phyloP scores from a whole-genome alignment of 2,329 filamentous ascomycete genomes.

The Calonectria fujianensis region DNA sequence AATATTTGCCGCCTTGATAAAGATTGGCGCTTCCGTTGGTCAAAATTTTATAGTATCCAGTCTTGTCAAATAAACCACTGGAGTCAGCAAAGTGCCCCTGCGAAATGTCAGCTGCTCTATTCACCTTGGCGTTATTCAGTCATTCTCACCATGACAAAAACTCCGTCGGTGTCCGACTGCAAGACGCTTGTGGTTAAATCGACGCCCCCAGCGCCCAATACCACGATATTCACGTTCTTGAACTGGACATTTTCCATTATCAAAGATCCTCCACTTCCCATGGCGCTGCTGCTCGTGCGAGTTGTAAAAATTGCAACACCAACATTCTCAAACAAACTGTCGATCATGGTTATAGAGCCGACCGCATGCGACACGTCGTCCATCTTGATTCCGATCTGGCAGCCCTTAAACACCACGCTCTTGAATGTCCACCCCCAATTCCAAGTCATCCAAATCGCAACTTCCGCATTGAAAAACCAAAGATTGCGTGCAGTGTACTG shows the following conservation, averaged over 20 bases:
- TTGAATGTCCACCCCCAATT: slow-evolving; percentile 87
- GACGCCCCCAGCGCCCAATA: slow-evolving; percentile 46
- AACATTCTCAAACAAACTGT: slow-evolving; percentile 82
- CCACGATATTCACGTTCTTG: slow-evolving; percentile 56
- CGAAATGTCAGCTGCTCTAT: slow-evolving; percentile 35
- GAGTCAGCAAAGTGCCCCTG: slow-evolving; percentile 54
- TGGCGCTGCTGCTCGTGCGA: slow-evolving; percentile 57
- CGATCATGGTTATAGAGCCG: slow-evolving; percentile 84
- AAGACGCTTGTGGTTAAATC: slow-evolving; percentile 45
- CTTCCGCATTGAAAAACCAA: slow-evolving; percentile 78
- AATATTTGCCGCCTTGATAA: slow-evolving; percentile 73
- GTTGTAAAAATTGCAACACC: slow-evolving; percentile 81
- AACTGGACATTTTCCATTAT: slow-evolving; percentile 70
- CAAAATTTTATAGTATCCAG: slow-evolving; percentile 48
- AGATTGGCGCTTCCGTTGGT: slow-evolving; percentile 62
- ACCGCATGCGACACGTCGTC: slow-evolving; percentile 72
- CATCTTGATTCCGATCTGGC: slow-evolving; percentile 81
- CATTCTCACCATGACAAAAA: slow-evolving; percentile 55
- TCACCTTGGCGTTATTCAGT: no score
- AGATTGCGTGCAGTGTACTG: slow-evolving; percentile 83
- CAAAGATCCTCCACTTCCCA: slow-evolving; percentile 64
- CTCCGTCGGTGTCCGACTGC: slow-evolving; percentile 32
- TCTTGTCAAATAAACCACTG: slow-evolving; percentile 48
- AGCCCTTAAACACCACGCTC: slow-evolving; percentile 77
- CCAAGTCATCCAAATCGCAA: slow-evolving; percentile 83